Evolutionary conservation across 2,329 filamentous ascomycete genomes (phyloP).

Genomic region (Aspergillus felis): DNA sequence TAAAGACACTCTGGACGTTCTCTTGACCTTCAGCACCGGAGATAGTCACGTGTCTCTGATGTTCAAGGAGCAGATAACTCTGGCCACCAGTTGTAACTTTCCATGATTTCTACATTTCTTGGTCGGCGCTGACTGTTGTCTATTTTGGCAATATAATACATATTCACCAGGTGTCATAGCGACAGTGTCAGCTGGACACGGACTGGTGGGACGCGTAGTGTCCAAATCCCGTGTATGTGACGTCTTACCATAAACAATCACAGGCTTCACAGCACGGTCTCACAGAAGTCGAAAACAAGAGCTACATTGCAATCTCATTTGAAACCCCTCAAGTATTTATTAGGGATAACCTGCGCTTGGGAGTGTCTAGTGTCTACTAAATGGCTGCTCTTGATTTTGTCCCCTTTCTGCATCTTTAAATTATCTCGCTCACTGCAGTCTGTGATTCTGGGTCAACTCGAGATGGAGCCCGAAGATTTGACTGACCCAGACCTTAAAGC

Average conservation of each 20-base stretch:
- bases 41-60: background rate
- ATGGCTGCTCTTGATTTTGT: background rate
- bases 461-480: slow-evolving; percentile 7
- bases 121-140: background rate
- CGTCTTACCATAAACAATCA: background rate
- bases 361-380: background rate
- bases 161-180: background rate
- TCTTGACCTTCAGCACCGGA: background rate
- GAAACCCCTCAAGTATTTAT: background rate
- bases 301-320: background rate
- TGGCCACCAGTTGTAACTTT: background rate
- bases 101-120: background rate
- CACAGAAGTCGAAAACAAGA: background rate
- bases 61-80: background rate
- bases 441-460: background rate
- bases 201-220: background rate
- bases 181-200: background rate
- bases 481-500: slow-evolving; percentile 23
- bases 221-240: background rate
- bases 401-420: background rate
- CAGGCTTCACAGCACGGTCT: background rate
- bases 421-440: background rate
- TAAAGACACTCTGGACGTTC: background rate
- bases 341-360: background rate
- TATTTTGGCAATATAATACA: too few species aligned